Conservation (phyloP, 176 grass and related monocot species). For the Themeda triandra region DNA sequence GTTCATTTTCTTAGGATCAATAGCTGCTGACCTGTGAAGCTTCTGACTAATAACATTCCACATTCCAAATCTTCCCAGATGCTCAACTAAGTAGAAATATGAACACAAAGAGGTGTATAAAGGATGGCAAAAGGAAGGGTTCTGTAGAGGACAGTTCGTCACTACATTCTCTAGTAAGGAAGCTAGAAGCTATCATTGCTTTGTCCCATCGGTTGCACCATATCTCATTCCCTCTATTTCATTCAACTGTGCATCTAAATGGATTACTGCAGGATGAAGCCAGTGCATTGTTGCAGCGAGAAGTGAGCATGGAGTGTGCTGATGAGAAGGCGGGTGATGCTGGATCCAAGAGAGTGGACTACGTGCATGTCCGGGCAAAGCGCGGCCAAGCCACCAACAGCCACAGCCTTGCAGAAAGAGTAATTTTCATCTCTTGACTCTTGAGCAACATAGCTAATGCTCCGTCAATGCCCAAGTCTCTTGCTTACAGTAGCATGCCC, state of each 20-base stretch:
- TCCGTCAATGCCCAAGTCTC: not conserved
- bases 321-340: constrained; percentile 29
- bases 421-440: constrained; percentile 31
- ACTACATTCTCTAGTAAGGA: constrained; percentile 39
- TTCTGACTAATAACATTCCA: constrained; percentile 6
- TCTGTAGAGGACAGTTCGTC: constrained; percentile 40
- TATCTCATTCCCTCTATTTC: not conserved
- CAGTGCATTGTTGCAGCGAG: constrained; percentile 22
- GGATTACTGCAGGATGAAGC: constrained; percentile 31
- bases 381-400: constrained; percentile 92
- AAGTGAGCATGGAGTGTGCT: constrained; percentile 30
- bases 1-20: not conserved
- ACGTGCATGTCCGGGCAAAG: constrained; percentile 83
- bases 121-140: constrained; percentile 51
- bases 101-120: constrained; percentile 32
- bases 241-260: not conserved
- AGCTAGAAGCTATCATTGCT: not conserved
- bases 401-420: constrained; percentile 99
- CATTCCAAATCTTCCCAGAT: constrained; percentile 26
- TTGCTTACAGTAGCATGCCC: not conserved
- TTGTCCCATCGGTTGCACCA: not conserved
- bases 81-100: constrained; percentile 42
- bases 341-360: constrained; percentile 37
- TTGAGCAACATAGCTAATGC: not conserved
- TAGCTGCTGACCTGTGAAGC: not conserved